A percentile compares a stretch with the other conserved stretches of the same genome.
Evolutionary conservation across 1,284 basidiomycete genomes (phyloP).

Genomic region (Boletellus deceptivus): DNA sequence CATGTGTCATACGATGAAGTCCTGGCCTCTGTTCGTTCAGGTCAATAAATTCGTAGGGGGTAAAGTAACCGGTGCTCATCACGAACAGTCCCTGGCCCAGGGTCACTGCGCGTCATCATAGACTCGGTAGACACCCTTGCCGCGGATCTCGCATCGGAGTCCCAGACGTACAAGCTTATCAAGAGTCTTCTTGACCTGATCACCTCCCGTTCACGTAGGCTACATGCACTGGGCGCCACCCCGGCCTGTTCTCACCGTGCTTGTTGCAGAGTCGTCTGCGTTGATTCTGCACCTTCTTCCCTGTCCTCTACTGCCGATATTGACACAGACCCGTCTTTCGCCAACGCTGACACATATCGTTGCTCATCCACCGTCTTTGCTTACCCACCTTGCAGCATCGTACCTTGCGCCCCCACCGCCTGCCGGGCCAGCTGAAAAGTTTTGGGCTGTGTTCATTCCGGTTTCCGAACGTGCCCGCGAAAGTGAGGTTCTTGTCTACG

Average conservation of each 20-base stretch:
- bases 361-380: constrained; percentile 62
- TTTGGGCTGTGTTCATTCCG: constrained; percentile 73
- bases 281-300: constrained; percentile 63
- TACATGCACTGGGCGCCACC: constrained; percentile 2
- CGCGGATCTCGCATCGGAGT: constrained; percentile 53
- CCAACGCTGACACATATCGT: constrained; percentile 63
- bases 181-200: constrained; percentile 43
- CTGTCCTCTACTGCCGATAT: constrained; percentile 51
- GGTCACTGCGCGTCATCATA: constrained; percentile 55
- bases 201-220: constrained; percentile 47
- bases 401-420: constrained; percentile 72
- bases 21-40: constrained; percentile 43
- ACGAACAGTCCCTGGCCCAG: constrained; percentile 34
- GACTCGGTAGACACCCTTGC: constrained; percentile 67
- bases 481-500: constrained; percentile 59
- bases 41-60: constrained; percentile 32
- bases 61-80: constrained; percentile 8
- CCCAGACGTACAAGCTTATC: constrained; percentile 53
- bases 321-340: constrained; percentile 65
- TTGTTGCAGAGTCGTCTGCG: constrained; percentile 53
- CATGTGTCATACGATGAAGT: constrained; percentile 40
- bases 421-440: constrained; percentile 56
- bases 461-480: constrained; percentile 60
- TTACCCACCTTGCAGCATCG: constrained; percentile 60
- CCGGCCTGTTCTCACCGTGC: constrained; percentile 6